phyloP scores from a whole-genome alignment of 306 rosid genomes.

The Canavalia ensiformis region DNA sequence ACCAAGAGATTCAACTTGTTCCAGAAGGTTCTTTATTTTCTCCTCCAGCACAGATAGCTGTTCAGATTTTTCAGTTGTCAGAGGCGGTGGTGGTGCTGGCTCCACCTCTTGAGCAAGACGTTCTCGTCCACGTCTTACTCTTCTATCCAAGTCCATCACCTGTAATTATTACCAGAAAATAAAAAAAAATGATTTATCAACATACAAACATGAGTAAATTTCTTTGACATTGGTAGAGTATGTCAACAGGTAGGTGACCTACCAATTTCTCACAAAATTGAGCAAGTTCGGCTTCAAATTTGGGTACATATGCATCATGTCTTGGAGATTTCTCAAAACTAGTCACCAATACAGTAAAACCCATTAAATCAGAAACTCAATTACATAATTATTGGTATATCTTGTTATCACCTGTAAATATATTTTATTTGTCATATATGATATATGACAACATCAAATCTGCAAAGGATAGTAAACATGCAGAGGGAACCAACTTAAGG shows the following conservation, averaged over 20 bases:
- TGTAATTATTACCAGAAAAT: constrained; percentile 46
- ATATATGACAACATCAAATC: background rate
- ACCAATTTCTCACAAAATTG: constrained; percentile 98
- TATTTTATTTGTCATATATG: too few species aligned
- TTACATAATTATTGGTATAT: constrained; percentile 9
- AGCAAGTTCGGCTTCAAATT: constrained; percentile 93
- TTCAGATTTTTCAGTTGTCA: constrained; percentile 86
- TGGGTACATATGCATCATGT: constrained; percentile 82
- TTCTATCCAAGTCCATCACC: constrained; percentile 99
- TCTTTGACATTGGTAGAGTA: background rate
- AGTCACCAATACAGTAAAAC: constrained; percentile 38
- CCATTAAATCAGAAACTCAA: constrained; percentile 35
- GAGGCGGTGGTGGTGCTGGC: constrained; percentile 84
- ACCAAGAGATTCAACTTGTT: constrained; percentile 96
- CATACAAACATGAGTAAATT: constrained; percentile 27
- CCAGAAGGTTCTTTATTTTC: constrained; percentile 96
- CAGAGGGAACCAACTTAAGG: constrained; percentile 3
- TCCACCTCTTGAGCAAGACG: constrained; percentile 99
- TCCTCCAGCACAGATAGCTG: constrained; percentile 91
- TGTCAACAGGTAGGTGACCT: constrained; percentile 34
- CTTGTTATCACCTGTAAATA: background rate
- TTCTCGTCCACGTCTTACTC: constrained; percentile 94
- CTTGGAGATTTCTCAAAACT: constrained; percentile 96
- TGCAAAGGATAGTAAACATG: constrained; percentile 19
- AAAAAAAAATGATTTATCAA: constrained; percentile 21